Conservation (phyloP, 768 basidiomycete genomes). For the Serendipita sp. region DNA sequence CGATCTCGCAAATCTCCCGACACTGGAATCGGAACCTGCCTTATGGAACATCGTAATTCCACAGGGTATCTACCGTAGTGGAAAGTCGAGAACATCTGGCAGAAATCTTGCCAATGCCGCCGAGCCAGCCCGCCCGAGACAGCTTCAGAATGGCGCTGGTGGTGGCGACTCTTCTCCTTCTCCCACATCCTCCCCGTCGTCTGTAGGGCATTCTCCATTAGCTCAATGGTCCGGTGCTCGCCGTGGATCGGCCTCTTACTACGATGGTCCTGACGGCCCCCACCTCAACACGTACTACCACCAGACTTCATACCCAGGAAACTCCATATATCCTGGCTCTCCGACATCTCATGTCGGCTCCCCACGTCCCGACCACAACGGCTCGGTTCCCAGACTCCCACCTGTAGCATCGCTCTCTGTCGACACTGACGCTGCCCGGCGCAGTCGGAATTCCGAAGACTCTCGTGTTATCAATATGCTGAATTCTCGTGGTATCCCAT, state of each 20-base stretch:
- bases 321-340: background rate
- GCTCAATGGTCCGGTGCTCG: background rate
- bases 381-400: background rate
- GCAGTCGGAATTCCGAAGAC: background rate
- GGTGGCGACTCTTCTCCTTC: slow-evolving; percentile 2
- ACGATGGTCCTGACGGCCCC: background rate
- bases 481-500: slow-evolving; percentile 5
- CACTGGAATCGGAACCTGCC: slow-evolving; percentile 30
- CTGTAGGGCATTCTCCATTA: slow-evolving; percentile 13
- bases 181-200: slow-evolving; percentile 8
- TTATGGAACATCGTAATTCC: slow-evolving; percentile 32
- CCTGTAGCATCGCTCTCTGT: slow-evolving; percentile 1
- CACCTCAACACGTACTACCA: background rate
- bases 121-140: slow-evolving; percentile 19
- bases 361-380: background rate
- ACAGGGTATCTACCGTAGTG: slow-evolving; percentile 30
- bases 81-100: slow-evolving; percentile 26
- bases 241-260: slow-evolving; percentile 5
- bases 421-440: background rate
- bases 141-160: background rate
- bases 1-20: slow-evolving; percentile 32
- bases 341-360: background rate
- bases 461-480: slow-evolving; percentile 4
- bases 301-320: background rate
- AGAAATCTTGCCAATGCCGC: slow-evolving; percentile 1